Base-by-base conservation (phyloP, 2,329 filamentous ascomycete genomes). In the Penicillium sp. region DNA sequence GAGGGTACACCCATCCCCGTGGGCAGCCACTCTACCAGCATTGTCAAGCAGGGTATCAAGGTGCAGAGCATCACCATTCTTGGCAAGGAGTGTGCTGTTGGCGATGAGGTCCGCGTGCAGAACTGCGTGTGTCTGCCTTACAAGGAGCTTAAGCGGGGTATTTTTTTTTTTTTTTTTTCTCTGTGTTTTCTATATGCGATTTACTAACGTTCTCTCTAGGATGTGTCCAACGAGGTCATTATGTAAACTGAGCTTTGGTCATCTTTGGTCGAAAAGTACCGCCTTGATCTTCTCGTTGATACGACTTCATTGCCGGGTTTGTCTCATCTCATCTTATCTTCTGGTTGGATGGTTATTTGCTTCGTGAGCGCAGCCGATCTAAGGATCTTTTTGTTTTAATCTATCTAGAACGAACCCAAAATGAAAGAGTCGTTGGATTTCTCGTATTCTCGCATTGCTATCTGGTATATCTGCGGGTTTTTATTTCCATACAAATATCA, bases 1-100 rank as follows among this genome's bases (percentile, higher is more conserved):
- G 94, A 99, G 78, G 94, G 94, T 54, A 96, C 92, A 0, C 93
- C 93, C 1, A 96, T 90, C 17, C 89, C 93, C 0, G 86, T 91
- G 55, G 88, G 84, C 52, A 96, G 89, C 80, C 93, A 97, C 80
- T 90, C 86, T 53, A 97, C 93, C 15, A 96, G 89, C 78, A 92
- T 97, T 69, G 83, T 97, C 77, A 97, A 97, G 86, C 96, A 97
- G 71, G 94, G 94, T 51, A 88, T 97, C 77, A 97, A 97, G 83
- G 94, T 99, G 51, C 94, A 97, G 82, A 96, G 91, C 76, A 94
- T 97, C 73, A 97, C 93, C 47, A 99, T 97, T 66, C 78, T 99
- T 62, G 93, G 93, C 73, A 97, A 97, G 82, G 94, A 99, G 77
- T 97, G 93, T 71, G 86, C 82, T 55, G 94, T 97, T 31, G 92